Conservation (phyloP, 73 alveolate species). For the Symbiodinium natans region DNA sequence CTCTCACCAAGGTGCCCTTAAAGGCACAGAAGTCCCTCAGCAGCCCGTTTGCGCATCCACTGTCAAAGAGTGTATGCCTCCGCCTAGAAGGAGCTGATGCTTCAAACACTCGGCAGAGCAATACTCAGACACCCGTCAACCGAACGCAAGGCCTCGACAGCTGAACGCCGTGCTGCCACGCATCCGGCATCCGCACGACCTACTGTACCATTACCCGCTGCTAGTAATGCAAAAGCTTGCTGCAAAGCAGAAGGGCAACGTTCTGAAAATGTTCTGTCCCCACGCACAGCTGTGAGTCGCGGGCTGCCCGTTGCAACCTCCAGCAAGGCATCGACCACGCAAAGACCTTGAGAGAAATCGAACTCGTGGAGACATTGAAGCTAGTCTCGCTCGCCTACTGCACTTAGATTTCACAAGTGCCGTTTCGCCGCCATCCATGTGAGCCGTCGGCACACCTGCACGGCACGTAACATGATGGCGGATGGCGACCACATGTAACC, state of each 20-base stretch:
- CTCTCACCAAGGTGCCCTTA: no score
- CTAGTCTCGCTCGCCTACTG: background rate
- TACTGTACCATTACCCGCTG: no score
- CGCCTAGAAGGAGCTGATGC: background rate
- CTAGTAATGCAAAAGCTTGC: no score
- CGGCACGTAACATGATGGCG: no score
- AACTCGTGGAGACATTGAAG: background rate
- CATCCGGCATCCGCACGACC: background rate
- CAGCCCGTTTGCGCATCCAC: no score
- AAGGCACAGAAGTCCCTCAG: no score
- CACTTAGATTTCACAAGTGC: background rate
- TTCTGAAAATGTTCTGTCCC: background rate
- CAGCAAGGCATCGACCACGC: constrained; percentile 12
- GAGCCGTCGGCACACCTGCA: background rate
- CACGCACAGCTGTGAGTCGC: background rate
- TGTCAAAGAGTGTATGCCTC: no score
- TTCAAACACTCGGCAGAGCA: background rate
- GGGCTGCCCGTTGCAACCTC: background rate
- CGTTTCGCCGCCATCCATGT: background rate
- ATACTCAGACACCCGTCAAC: no score
- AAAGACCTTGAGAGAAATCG: background rate
- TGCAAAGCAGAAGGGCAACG: no score
- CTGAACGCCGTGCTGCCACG: background rate
- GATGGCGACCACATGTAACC: no score
- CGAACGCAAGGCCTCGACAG: background rate